A percentile compares a stretch with the other conserved stretches of the same genome.
phyloP scores from a whole-genome alignment of 306 rosid species.

The Pyrus pyrifolia region DNA sequence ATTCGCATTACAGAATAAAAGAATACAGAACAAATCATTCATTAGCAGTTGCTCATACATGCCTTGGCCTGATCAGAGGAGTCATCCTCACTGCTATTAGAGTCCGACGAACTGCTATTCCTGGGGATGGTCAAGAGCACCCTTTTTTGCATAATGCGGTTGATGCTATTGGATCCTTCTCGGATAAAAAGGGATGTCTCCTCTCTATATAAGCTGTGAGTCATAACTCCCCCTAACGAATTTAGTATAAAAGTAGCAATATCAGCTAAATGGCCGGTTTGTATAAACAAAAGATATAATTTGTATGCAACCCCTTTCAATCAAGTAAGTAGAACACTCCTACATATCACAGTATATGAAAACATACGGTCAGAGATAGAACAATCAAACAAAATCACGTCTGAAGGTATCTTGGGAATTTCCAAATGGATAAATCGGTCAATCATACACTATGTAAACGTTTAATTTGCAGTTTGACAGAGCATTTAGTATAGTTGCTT shows the following conservation, averaged over 20 bases:
- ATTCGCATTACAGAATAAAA: background rate
- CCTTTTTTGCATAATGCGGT: conserved; percentile 14
- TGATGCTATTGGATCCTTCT: conserved; percentile 19
- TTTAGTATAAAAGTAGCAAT: background rate
- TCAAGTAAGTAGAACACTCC: background rate
- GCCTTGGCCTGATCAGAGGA: conserved; percentile 52
- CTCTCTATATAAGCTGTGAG: conserved; percentile 32
- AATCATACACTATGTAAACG: background rate
- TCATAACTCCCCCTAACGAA: conserved; percentile 32
- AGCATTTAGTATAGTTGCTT: background rate
- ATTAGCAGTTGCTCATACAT: conserved; percentile 24
- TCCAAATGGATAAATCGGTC: background rate
- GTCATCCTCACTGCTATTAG: conserved; percentile 37
- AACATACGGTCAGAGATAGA: background rate
- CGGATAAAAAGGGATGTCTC: conserved; percentile 22
- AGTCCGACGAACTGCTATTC: conserved; percentile 48
- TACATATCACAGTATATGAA: background rate
- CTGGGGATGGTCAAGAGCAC: conserved; percentile 24
- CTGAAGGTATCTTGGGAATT: background rate
- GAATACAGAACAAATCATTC: background rate
- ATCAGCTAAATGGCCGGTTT: background rate
- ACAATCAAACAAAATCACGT: background rate
- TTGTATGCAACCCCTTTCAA: background rate
- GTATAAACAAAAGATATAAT: conserved; percentile 8
- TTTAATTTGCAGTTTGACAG: background rate